phyloP scores from a whole-genome alignment of 257 asterid genomes.

The Fraxinus anomala region DNA sequence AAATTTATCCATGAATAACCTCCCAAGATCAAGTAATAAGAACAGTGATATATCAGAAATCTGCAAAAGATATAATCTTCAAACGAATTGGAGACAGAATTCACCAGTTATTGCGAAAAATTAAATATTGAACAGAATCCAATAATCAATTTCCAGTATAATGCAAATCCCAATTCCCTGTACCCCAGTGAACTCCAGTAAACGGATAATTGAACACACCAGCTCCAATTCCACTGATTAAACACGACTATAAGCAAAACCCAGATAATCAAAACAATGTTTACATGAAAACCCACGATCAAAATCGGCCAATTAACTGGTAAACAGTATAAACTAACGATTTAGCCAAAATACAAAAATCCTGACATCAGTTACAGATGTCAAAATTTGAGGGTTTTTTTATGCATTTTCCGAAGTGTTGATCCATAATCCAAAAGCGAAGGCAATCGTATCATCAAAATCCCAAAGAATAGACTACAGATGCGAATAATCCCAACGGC shows the following conservation, averaged over 20 bases:
- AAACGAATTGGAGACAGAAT: slow-evolving; percentile 1
- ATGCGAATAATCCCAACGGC: slow-evolving; percentile 15
- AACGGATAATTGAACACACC: not conserved
- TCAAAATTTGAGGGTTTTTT: not conserved
- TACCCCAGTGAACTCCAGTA: slow-evolving; percentile 15
- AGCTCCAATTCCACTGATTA: slow-evolving; percentile 24
- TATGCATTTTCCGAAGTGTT: not conserved
- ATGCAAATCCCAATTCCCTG: slow-evolving; percentile 27
- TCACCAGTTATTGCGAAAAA: slow-evolving; percentile 13
- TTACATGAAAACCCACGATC: slow-evolving; percentile 13
- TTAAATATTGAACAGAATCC: slow-evolving; percentile 24
- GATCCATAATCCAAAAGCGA: not conserved
- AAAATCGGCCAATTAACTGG: slow-evolving; percentile 6
- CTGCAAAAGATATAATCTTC: not conserved
- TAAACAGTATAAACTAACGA: not conserved
- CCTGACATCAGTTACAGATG: slow-evolving; percentile 21
- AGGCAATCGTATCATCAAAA: not conserved
- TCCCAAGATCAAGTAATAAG: not conserved
- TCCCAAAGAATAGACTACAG: slow-evolving; percentile 7
- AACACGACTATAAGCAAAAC: slow-evolving; percentile 21
- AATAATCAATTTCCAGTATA: slow-evolving; percentile 18
- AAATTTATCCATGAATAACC: slow-evolving; percentile 8
- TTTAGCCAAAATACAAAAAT: slow-evolving; percentile 19
- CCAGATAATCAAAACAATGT: slow-evolving; percentile 11
- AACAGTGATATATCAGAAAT: not conserved